These are phyloP conservation scores for Sporopachydermia quercuum DNA, from an alignment of 805 yeast species.

Conservation along the genomic window DNA sequence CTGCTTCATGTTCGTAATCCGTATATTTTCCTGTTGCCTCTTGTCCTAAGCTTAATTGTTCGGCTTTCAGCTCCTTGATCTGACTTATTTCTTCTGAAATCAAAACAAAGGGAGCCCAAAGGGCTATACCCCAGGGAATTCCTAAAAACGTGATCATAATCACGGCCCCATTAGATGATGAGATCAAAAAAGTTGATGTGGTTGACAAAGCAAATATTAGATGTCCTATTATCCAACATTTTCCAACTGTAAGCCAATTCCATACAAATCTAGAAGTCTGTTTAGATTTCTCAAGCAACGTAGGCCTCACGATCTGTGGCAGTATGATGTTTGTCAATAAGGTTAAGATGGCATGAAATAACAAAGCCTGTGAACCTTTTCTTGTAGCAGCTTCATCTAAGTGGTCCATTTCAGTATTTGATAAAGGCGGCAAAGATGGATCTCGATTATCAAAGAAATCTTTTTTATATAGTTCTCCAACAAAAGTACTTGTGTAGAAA, in stretches of 20 bases:
- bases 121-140: constrained; percentile 48
- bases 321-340: constrained; percentile 28
- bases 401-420: constrained; percentile 21
- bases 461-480: constrained; percentile 38
- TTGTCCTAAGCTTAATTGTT: constrained; percentile 4
- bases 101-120: constrained; percentile 53
- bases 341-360: constrained; percentile 33
- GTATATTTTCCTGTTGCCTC: constrained; percentile 10
- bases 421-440: constrained; percentile 24
- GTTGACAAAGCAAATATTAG: constrained; percentile 33
- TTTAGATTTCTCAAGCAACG: constrained; percentile 5
- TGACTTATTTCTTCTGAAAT: constrained; percentile 43
- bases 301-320: constrained; percentile 27
- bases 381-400: constrained; percentile 33
- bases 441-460: constrained; percentile 21
- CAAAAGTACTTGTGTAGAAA: constrained; percentile 51
- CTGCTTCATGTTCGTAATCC: constrained; percentile 36
- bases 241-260: constrained; percentile 19
- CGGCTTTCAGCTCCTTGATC: constrained; percentile 31
- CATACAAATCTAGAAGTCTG: not conserved
- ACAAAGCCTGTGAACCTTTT: constrained; percentile 35
- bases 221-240: constrained; percentile 38
- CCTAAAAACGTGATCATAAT: constrained; percentile 38
- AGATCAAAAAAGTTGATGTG: constrained; percentile 30
- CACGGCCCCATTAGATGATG: constrained; percentile 27